Base-by-base conservation (phyloP, 2,329 filamentous ascomycete genomes). In the Teratosphaeria viscida region DNA sequence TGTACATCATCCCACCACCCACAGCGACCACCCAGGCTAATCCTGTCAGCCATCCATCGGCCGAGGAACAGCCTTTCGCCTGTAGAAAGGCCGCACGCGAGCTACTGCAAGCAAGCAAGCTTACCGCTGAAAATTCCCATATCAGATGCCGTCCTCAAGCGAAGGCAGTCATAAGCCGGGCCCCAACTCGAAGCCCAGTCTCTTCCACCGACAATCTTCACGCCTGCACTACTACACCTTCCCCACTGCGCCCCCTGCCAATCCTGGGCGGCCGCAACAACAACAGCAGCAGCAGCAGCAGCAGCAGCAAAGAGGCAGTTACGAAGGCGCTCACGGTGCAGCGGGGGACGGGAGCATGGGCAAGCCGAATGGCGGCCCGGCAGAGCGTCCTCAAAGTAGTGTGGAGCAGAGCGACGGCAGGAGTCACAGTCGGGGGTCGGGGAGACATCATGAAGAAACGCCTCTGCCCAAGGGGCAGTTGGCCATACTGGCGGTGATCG, bases 391-490 rank as follows among this genome's bases (percentile, higher is more conserved):
- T 7, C 37, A 56, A 37, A n/a, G n/a, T n/a, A 52, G 23, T n/a
- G 29, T n/a, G 35, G 27, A 35, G 43, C 19, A 29, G 29, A 12
- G 39, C 59, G 19, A n/a, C 39, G 26, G 47, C 55, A 34, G 35
- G 49, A 23, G 19, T 29, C 14, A 52, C 3, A 54, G 53, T 58
- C 23, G 47, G 6, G 43, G 39, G 1, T 52, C 37, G 43, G 56
- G 54, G 3, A 55, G 55, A 57, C n/a, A n/a, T n/a, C 70, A 77
- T 62, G 75, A 81, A 64, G 81, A 84, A 64, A 89, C 90, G 1
- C 92, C 92, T 0, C 76, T 99, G 19, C 94, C 94, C 0, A 84
- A 85, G 64, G 85, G 81, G 65, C 94, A 97, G 77, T 86, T 99
- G 62, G 81, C 85, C 5, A 83, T 97, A 12, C 79, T 99, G 37